A percentile compares a stretch with the other conserved stretches of the same genome.
phyloP scores from a whole-genome alignment of 345 rosid genomes.

The Syzygium aqueum region DNA sequence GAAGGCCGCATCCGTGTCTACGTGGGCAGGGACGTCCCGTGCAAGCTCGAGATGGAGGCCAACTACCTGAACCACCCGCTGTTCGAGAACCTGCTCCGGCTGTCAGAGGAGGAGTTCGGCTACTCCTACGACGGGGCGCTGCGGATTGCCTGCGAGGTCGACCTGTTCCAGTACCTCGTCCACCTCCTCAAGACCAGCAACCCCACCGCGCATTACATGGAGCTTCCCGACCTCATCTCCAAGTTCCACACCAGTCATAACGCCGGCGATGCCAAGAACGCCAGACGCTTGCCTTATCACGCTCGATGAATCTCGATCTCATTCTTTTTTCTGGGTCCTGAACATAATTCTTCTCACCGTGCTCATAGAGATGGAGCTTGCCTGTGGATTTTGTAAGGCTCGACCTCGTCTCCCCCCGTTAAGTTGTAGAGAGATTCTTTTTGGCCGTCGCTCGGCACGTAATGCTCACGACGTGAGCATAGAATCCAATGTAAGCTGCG shows the following conservation, averaged over 20 bases:
- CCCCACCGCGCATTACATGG: conserved; percentile 25
- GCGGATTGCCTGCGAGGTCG: conserved; percentile 40
- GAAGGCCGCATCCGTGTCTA: conserved; percentile 36
- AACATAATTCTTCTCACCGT: neutral
- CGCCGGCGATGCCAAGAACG: neutral
- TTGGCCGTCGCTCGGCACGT: neutral
- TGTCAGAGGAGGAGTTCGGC: conserved; percentile 40
- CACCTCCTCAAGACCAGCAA: conserved; percentile 30
- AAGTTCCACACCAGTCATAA: neutral
- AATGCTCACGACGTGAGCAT: neutral
- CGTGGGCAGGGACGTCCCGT: conserved; percentile 19
- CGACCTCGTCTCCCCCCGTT: neutral
- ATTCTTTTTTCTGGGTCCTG: neutral
- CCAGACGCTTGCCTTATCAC: neutral
- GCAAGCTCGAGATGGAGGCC: conserved; percentile 39
- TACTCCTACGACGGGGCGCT: conserved; percentile 41
- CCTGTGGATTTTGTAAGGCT: neutral
- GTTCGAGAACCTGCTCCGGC: conserved; percentile 29
- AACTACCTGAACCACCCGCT: conserved; percentile 44
- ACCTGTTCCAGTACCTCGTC: conserved; percentile 29
- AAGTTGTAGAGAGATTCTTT: neutral
- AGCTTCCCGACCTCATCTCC: conserved; percentile 23
- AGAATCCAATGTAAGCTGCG: neutral
- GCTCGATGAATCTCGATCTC: neutral
- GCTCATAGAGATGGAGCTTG: neutral